Base-by-base conservation (phyloP, 495 filamentous ascomycete genomes). In the Tuber umbilicatum region DNA sequence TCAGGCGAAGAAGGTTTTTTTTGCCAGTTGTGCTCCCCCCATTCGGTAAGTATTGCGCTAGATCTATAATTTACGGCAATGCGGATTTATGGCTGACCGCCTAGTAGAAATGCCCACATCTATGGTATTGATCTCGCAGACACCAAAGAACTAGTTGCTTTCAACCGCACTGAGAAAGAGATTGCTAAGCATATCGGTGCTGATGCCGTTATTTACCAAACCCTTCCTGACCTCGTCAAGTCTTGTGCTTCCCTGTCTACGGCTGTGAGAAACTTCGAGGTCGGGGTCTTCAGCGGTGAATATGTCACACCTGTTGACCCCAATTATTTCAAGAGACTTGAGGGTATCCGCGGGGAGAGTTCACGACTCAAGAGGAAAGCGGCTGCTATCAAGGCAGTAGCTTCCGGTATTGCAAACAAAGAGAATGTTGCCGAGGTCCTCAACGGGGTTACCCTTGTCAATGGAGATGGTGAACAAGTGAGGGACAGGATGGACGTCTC, bases 241-340 rank as follows among this genome's bases (percentile, higher is more conserved):
- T 89, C 94, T 6, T 97, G 94, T 81, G 73, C 76, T 45, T 81
- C 78, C 38, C 69, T 82, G 35, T 79, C 76, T 23, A 64, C 78
- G 14, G 84, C 88, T 55, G 85, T 89, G 43, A 86, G 84, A 43
- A 83, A 88, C 41, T 97, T 98, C 75, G 96, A 98, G 83, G 90
- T 97, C n/a, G 94, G 95, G 75, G 94, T 98, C 23, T 98, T 99
- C 86, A 96, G 92, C 77, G 95, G 96, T 37, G 89, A 88, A 80
- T 97, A 98, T 83, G 86, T 93, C 69, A 99, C 95, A 1, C 90
- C 90, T 0, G 92, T 98, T 5, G 86, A 89, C 1, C 86, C 90
- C n/a, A 90, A 87, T 39, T 97, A 98, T 84, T 96, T 99, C 80
- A 88, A 92, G 70, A 93, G 94, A 80, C 86, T 97, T 7, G 93